Percentiles rank a stretch among this genome's conserved stretches.
Evolutionary conservation across 345 rosid genomes (phyloP).

Genomic region (Aegle marmelos): DNA sequence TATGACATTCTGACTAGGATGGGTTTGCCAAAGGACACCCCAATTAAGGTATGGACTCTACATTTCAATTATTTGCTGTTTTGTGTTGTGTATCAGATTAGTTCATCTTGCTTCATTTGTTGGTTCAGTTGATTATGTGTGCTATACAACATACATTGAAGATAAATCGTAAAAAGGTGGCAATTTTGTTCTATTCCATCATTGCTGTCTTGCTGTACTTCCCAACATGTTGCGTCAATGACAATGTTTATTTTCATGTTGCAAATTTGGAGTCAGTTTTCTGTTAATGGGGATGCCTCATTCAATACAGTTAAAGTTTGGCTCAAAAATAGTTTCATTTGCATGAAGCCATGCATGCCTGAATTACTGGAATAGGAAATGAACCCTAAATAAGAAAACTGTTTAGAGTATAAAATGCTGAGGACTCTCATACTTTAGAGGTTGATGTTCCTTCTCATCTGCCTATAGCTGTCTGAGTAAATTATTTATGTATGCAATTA

Average conservation of each 20-base stretch:
- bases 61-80: background rate
- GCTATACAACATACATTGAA: background rate
- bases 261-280: background rate
- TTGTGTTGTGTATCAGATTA: background rate
- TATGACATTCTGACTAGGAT: conserved; percentile 47
- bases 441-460: background rate
- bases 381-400: background rate
- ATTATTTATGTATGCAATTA: background rate
- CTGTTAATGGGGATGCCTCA: background rate
- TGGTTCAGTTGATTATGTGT: background rate
- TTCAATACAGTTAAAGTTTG: background rate
- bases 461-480: background rate
- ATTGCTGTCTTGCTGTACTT: background rate
- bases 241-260: background rate
- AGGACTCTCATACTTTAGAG: background rate
- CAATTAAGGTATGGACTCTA: conserved; percentile 51
- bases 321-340: background rate
- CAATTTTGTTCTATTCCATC: background rate
- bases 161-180: background rate
- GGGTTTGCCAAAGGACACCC: conserved; percentile 63
- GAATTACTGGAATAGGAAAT: background rate
- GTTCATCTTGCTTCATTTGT: conserved; percentile 1
- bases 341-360: background rate
- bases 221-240: background rate
- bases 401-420: background rate